Evolutionary conservation across 495 filamentous ascomycete species (phyloP).

Genomic region (Hyphodiscus hymeniophilus): DNA sequence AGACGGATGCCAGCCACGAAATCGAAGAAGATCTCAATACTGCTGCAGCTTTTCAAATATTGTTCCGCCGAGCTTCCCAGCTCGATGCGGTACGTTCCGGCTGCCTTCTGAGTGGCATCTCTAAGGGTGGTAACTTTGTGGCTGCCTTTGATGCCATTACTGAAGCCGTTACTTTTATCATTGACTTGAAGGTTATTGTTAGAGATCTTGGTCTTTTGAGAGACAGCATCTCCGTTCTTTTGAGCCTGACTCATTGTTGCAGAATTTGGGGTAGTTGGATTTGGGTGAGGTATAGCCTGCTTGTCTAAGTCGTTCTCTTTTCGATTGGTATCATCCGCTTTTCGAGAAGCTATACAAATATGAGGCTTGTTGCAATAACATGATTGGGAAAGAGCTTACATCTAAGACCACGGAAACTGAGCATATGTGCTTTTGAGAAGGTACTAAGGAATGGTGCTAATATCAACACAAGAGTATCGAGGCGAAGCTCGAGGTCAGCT

Average conservation of each 20-base stretch:
- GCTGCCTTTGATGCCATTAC: not conserved
- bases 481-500: no score
- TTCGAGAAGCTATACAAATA: no score
- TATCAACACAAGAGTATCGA: no score
- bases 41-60: slow-evolving; percentile 1
- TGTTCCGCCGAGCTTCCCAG: not conserved
- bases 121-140: not conserved
- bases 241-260: not conserved
- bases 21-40: slow-evolving; percentile 2
- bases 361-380: no score
- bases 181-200: not conserved
- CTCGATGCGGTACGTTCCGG: not conserved
- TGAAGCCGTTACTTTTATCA: not conserved
- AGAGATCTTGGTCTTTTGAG: not conserved
- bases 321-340: no score
- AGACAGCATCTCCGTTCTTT: not conserved
- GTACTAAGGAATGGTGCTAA: no score
- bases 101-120: not conserved
- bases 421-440: no score
- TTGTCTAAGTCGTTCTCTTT: not conserved
- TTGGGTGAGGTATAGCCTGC: not conserved
- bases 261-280: not conserved
- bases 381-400: no score
- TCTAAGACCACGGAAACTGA: no score
- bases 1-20: slow-evolving; percentile 6